Conservation (phyloP, 2,329 filamentous ascomycete genomes). For the Colletotrichum eleusines region DNA sequence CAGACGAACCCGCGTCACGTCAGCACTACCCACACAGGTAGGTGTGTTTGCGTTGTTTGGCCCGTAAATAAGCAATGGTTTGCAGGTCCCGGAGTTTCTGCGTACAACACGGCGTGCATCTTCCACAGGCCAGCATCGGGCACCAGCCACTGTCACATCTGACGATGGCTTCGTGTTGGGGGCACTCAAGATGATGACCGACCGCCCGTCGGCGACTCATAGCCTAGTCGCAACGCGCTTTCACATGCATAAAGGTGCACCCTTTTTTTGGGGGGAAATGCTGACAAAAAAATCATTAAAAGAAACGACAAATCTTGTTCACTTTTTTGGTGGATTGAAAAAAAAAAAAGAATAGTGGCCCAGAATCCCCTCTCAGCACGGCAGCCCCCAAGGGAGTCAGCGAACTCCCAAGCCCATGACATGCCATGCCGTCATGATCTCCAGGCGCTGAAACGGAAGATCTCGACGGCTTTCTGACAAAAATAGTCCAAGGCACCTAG, state of each 20-base stretch:
- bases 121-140: too few species aligned
- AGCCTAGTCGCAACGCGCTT: not conserved
- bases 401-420: slow-evolving; percentile 17
- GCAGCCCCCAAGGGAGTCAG: slow-evolving; percentile 4
- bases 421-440: slow-evolving; percentile 23
- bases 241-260: not conserved
- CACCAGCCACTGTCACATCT: slow-evolving; percentile 20
- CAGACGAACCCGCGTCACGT: slow-evolving; percentile 27
- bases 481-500: too few species aligned
- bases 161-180: slow-evolving; percentile 33
- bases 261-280: too few species aligned
- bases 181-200: not conserved
- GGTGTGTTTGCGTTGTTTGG: slow-evolving; percentile 8
- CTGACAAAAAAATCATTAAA: too few species aligned
- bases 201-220: not conserved
- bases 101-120: too few species aligned
- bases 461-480: too few species aligned
- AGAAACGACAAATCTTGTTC: not conserved
- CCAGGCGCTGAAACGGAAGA: slow-evolving; percentile 38
- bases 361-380: not conserved
- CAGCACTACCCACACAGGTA: not conserved
- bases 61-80: slow-evolving; percentile 6
- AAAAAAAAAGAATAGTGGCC: too few species aligned
- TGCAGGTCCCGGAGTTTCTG: not conserved
- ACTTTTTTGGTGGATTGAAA: not conserved